Base-by-base conservation (phyloP, 495 filamentous ascomycete genomes). In the Penicillium crystallinum region DNA sequence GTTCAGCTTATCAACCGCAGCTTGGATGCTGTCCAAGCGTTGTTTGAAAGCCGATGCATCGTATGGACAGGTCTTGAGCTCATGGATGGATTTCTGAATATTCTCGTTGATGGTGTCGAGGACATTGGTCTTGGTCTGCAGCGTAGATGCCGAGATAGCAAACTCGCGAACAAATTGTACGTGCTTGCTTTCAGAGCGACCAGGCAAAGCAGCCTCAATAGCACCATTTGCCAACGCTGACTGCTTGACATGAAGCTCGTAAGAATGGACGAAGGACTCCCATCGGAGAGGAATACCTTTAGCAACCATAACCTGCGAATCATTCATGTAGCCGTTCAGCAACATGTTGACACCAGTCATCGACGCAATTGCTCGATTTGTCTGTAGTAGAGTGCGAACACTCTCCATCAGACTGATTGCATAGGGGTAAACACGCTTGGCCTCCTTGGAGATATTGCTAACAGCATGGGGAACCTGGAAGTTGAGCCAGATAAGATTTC, bases 391-490 rank as follows among this genome's bases (percentile, higher is more conserved):
- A 0, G 90, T 97, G 41, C 90, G 82, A 9, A 96, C 88, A 61
- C 88, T 96, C 71, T 99, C 93, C 91, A 99, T 99, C 59, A 99
- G 69, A 61, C 91, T 97, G 50, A 97, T 91, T 17, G 93, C 93
- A 63, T 91, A 97, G 2, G 93, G 93, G 62, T 99, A 99, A 9
- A 97, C 93, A 33, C 92, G 81, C 66, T 95, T 96, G 1, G 93
- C 95, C 62, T 97, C 93, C 69, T 96, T 97, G 3, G 93, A 95
- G 54, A 95, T 87, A 57, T 89, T 97, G 77, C 84, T 96, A 61
- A 99, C 86, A 1, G 86, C 78, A 72, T 97, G 93, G 21, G 95
- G 93, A 23, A 99, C 88, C 46, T 86, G 83, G 66, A 87, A 97
- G 61, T 88, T 90, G 39, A 93, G 82, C 91, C 92, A 97, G 22